Conservation (phyloP, 345 rosid genomes). For the Populus ilicifolia region DNA sequence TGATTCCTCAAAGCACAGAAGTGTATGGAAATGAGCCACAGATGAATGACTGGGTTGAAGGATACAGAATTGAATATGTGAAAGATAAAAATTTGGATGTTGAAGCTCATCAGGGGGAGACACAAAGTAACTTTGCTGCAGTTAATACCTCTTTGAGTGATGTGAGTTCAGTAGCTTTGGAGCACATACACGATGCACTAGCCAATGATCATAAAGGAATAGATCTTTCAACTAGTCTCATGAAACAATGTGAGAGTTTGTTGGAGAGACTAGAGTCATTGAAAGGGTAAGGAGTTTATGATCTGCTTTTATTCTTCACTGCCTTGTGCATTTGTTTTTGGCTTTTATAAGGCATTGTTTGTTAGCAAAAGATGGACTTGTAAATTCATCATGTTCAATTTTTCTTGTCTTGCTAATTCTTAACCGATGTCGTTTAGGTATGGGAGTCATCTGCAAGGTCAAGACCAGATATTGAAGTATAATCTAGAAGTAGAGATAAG, state of each 20-base stretch:
- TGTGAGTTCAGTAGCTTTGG: slow-evolving; percentile 6
- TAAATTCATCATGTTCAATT: slow-evolving; percentile 8
- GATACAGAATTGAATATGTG: slow-evolving; percentile 29
- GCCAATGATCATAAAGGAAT: slow-evolving; percentile 20
- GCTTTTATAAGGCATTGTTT: background rate
- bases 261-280: slow-evolving; percentile 71
- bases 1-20: slow-evolving; percentile 26
- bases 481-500: slow-evolving; percentile 70
- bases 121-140: slow-evolving; percentile 21
- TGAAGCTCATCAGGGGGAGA: slow-evolving; percentile 29
- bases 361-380: background rate
- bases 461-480: slow-evolving; percentile 53
- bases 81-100: slow-evolving; percentile 22
- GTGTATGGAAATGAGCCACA: slow-evolving; percentile 15
- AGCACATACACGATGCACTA: slow-evolving; percentile 13
- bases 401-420: slow-evolving; percentile 14
- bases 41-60: slow-evolving; percentile 20
- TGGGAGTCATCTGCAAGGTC: slow-evolving; percentile 40
- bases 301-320: slow-evolving; percentile 15
- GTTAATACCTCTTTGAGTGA: slow-evolving; percentile 22
- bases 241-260: slow-evolving; percentile 51
- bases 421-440: slow-evolving; percentile 43
- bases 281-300: slow-evolving; percentile 47
- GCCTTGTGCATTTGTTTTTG: background rate
- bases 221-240: slow-evolving; percentile 48